These are phyloP conservation scores for Botrytis squamosa DNA, from an alignment of 2,329 filamentous ascomycete species.

Conservation along the genomic window DNA sequence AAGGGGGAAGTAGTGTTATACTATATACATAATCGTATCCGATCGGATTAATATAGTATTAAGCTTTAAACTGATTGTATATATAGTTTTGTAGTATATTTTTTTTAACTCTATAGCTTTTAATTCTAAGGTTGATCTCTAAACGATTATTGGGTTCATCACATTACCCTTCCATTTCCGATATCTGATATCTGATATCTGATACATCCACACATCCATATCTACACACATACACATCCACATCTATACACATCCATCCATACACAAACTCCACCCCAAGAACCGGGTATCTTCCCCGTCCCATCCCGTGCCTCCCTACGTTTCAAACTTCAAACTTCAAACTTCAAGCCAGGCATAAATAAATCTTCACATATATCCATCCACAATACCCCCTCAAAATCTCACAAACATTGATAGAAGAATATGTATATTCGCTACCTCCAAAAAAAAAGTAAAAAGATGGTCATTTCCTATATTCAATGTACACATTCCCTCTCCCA, in stretches of 20 bases:
- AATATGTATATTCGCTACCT: background rate
- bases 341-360: background rate
- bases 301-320: too few relatives aligned
- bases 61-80: too few relatives aligned
- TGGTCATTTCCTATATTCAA: conserved; percentile 19
- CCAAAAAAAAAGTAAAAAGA: background rate
- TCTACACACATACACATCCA: background rate
- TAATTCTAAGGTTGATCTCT: too few relatives aligned
- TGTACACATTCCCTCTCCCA: conserved; percentile 23
- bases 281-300: background rate
- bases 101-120: too few relatives aligned
- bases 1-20: too few relatives aligned
- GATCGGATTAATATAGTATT: too few relatives aligned
- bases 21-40: too few relatives aligned
- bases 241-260: background rate
- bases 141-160: too few relatives aligned
- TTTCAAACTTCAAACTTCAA: background rate
- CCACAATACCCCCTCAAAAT: background rate
- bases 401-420: background rate
- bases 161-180: too few relatives aligned
- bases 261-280: background rate
- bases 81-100: too few relatives aligned
- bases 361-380: background rate
- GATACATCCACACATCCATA: background rate
- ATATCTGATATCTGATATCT: background rate